phyloP scores from a whole-genome alignment of 2,329 filamentous ascomycete genomes.

The Arachnomyces sp. region DNA sequence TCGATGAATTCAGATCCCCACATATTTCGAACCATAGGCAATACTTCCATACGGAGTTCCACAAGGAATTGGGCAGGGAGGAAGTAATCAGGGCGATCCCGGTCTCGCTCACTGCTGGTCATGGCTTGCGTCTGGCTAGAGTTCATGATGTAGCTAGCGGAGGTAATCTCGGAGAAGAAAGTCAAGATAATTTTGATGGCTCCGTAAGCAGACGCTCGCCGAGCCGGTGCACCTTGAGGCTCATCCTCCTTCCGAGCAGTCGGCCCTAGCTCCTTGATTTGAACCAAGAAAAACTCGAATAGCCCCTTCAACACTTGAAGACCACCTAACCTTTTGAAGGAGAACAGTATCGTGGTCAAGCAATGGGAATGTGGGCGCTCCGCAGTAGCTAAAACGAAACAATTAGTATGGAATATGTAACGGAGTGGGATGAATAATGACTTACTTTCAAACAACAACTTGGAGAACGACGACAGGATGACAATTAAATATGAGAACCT shows the following conservation, averaged over 20 bases:
- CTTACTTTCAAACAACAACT: slow-evolving; percentile 65
- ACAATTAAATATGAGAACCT: slow-evolving; percentile 72
- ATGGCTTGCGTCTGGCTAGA: slow-evolving; percentile 55
- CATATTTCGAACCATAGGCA: slow-evolving; percentile 66
- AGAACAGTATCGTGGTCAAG: slow-evolving; percentile 67
- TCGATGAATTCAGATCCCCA: slow-evolving; percentile 84
- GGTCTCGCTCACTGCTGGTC: slow-evolving; percentile 46
- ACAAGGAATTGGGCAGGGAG: slow-evolving; percentile 69
- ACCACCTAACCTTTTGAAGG: slow-evolving; percentile 76
- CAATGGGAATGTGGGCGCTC: slow-evolving; percentile 44
- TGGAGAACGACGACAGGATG: slow-evolving; percentile 66
- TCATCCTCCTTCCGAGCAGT: slow-evolving; percentile 32
- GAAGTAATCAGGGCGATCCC: slow-evolving; percentile 53
- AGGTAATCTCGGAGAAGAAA: slow-evolving; percentile 68
- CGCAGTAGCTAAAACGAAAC: slow-evolving; percentile 29
- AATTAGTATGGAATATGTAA: slow-evolving; percentile 7
- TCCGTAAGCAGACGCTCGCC: slow-evolving; percentile 46
- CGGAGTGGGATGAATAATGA: slow-evolving; percentile 12
- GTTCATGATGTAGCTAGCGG: slow-evolving; percentile 72
- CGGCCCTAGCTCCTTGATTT: slow-evolving; percentile 43
- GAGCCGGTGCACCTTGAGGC: slow-evolving; percentile 32
- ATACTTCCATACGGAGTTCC: slow-evolving; percentile 70
- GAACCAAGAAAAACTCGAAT: slow-evolving; percentile 58
- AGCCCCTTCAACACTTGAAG: slow-evolving; percentile 65
- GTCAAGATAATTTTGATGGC: slow-evolving; percentile 75